Percentiles rank a stretch among this genome's conserved stretches.
phyloP scores from a whole-genome alignment of 139 green algal species.

The Desmodesmus armatus region DNA sequence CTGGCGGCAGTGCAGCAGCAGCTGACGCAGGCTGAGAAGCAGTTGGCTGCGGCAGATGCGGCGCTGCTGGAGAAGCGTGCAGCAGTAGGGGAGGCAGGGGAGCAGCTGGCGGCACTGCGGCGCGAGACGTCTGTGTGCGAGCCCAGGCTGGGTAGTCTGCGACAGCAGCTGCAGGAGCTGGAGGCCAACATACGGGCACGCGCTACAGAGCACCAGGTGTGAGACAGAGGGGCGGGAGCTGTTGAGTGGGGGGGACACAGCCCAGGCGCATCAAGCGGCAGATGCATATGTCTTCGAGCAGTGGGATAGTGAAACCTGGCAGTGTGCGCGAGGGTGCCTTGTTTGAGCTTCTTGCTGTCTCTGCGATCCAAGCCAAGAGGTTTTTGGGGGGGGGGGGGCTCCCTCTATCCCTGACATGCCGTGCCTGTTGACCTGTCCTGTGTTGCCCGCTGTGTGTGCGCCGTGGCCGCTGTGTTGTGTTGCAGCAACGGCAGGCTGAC shows the following conservation, averaged over 20 bases:
- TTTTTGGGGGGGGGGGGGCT: no score
- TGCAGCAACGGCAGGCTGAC: conserved; percentile 34
- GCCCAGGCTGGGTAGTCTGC: not conserved
- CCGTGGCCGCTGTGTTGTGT: not conserved
- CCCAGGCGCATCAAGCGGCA: no score
- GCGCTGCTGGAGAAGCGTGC: not conserved
- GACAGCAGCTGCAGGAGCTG: conserved; percentile 24
- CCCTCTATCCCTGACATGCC: not conserved
- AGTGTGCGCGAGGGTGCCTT: no score
- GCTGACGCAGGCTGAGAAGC: conserved; percentile 39
- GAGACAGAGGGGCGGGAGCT: no score
- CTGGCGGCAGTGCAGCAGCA: conserved; percentile 47
- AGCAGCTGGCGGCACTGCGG: conserved; percentile 24
- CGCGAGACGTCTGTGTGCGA: conserved; percentile 29
- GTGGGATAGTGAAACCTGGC: no score
- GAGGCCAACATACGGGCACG: conserved; percentile 12
- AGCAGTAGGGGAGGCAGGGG: conserved; percentile 36
- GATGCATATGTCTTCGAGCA: no score
- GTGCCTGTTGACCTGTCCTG: not conserved
- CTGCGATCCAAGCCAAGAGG: no score
- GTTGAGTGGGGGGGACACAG: no score
- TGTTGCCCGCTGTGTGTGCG: not conserved
- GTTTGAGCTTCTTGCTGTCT: no score
- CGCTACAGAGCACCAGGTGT: conserved; percentile 40
- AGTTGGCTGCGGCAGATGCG: conserved; percentile 27